phyloP scores from a whole-genome alignment of 495 filamentous ascomycete species.

The Aspergillus haitiensis region DNA sequence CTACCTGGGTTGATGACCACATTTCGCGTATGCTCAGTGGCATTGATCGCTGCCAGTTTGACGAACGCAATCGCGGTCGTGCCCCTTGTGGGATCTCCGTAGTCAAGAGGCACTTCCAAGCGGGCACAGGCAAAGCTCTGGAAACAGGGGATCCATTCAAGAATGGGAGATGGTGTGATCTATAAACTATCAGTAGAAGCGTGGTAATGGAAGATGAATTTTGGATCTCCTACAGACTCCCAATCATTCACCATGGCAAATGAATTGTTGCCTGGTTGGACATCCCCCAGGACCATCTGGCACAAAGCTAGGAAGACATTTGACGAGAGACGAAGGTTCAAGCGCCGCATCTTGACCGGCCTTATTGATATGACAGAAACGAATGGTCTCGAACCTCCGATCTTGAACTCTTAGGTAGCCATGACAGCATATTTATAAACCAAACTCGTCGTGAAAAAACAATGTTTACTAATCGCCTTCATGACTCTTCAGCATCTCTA shows the following conservation, averaged over 20 bases:
- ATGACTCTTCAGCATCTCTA: no score
- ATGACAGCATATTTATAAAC: no score
- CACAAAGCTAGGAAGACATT: no score
- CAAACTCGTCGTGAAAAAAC: no score
- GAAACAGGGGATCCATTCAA: slow-evolving; percentile 29
- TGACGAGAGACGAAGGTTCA: no score
- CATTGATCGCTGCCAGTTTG: slow-evolving; percentile 25
- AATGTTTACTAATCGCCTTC: no score
- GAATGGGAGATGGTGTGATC: slow-evolving; percentile 18
- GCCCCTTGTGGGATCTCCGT: slow-evolving; percentile 21
- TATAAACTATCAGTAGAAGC: background rate
- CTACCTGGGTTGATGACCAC: slow-evolving; percentile 22
- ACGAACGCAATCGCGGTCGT: slow-evolving; percentile 29
- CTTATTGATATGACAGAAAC: no score
- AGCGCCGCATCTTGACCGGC: no score
- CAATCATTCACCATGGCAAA: background rate
- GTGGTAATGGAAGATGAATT: background rate
- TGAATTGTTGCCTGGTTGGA: no score
- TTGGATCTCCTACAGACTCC: background rate
- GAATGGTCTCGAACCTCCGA: no score
- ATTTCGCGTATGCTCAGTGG: slow-evolving; percentile 19
- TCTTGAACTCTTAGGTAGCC: no score
- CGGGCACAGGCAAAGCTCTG: slow-evolving; percentile 27
- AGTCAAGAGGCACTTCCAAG: slow-evolving; percentile 30
- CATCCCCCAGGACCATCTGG: no score